Evolutionary conservation across 345 rosid species (phyloP).

Genomic region (Aquilaria yunnanensis): DNA sequence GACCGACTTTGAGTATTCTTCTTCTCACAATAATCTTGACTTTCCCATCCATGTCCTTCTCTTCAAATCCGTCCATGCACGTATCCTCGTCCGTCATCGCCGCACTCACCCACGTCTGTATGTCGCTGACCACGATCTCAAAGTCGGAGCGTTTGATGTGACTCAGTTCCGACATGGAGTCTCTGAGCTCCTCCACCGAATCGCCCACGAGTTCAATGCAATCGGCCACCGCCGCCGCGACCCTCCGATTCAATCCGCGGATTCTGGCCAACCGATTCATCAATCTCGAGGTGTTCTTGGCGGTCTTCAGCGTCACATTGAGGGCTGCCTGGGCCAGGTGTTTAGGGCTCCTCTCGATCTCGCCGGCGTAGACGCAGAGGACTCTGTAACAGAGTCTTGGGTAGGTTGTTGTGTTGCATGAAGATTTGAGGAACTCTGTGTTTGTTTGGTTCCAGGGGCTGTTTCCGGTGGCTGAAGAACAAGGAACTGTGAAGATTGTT

Average conservation of each 20-base stretch:
- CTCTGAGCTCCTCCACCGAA: constrained; percentile 41
- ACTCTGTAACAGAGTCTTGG: constrained; percentile 32
- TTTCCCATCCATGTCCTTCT: background rate
- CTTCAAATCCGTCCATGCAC: constrained; percentile 26
- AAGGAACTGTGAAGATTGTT: constrained; percentile 5
- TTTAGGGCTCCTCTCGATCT: constrained; percentile 19
- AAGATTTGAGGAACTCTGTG: constrained; percentile 32
- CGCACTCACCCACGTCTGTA: constrained; percentile 47
- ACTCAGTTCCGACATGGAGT: constrained; percentile 39
- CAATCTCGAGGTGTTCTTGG: constrained; percentile 22
- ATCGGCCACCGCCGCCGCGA: constrained; percentile 33
- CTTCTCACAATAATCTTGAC: constrained; percentile 1
- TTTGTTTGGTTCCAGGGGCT: constrained; percentile 11
- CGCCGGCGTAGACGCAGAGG: constrained; percentile 26
- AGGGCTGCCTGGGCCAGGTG: constrained; percentile 34
- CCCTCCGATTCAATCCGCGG: constrained; percentile 19
- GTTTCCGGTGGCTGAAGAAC: constrained; percentile 11
- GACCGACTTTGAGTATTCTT: background rate
- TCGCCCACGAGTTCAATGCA: constrained; percentile 46
- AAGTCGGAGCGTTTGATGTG: constrained; percentile 2
- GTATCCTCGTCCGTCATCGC: constrained; percentile 33
- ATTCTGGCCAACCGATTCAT: constrained; percentile 23
- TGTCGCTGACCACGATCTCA: constrained; percentile 20
- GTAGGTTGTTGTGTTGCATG: constrained; percentile 34
- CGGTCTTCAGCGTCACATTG: constrained; percentile 29